Evolutionary conservation across 192 early-diverging fungal species (phyloP).

Genomic region (Coemansia sp.): DNA sequence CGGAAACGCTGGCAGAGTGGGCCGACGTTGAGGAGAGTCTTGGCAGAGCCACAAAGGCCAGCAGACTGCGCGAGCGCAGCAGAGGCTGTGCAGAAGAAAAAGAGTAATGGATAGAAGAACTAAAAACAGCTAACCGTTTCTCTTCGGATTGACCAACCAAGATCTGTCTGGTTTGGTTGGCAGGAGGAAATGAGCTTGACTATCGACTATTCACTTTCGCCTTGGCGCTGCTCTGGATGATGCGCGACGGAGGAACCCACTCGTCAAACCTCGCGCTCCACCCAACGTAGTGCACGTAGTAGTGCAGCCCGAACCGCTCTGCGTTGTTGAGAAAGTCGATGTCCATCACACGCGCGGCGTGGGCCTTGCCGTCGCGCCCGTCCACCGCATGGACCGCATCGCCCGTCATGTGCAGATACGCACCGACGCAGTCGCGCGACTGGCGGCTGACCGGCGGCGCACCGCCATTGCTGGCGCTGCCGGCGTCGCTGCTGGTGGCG

Average conservation of each 20-base stretch:
- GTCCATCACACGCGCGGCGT: constrained; percentile 24
- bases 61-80: constrained; percentile 12
- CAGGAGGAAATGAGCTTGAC: too few species aligned
- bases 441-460: neutral
- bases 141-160: neutral
- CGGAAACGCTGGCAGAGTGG: constrained; percentile 23
- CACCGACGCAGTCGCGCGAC: constrained; percentile 24
- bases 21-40: constrained; percentile 26
- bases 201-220: neutral
- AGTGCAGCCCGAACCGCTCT: constrained; percentile 35
- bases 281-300: constrained; percentile 43
- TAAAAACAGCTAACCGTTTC: too few species aligned
- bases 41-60: constrained; percentile 25
- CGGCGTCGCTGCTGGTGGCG: too few species aligned
- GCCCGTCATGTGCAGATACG: constrained; percentile 27
- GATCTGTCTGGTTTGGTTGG: too few species aligned
- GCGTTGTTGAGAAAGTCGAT: constrained; percentile 24
- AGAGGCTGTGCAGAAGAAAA: constrained; percentile 6
- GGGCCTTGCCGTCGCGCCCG: constrained; percentile 36
- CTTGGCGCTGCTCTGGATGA: constrained; percentile 13
- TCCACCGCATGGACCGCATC: constrained; percentile 28
- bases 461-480: too few species aligned
- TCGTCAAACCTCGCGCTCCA: constrained; percentile 49
- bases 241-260: constrained; percentile 47
- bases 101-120: neutral